Conservation (phyloP, 805 yeast genomes). For the Candida taoyuanica region DNA sequence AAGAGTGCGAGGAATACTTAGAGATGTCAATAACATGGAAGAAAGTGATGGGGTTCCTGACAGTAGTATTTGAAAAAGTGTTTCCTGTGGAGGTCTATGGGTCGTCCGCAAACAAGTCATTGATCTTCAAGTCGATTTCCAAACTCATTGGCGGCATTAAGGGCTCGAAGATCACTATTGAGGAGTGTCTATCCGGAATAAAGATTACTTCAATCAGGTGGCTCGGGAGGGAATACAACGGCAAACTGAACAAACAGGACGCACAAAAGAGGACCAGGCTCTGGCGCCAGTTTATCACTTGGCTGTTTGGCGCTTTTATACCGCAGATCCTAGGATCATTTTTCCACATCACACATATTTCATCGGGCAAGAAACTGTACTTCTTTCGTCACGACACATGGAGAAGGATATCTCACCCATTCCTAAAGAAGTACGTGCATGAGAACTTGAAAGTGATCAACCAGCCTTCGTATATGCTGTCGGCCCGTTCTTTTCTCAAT, state of each 20-base stretch:
- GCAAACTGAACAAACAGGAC: conserved; percentile 38
- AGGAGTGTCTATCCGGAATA: conserved; percentile 33
- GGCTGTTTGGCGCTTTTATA: conserved; percentile 52
- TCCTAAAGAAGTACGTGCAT: conserved; percentile 38
- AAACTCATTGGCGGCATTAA: conserved; percentile 34
- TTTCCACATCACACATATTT: conserved; percentile 65
- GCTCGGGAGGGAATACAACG: conserved; percentile 37
- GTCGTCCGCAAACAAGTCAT: conserved; percentile 39
- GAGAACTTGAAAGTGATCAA: conserved; percentile 30
- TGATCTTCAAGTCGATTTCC: conserved; percentile 35
- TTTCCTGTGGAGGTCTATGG: conserved; percentile 56
- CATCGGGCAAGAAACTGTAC: conserved; percentile 34
- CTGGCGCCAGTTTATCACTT: conserved; percentile 41
- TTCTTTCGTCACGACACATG: conserved; percentile 61
- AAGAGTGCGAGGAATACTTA: conserved; percentile 24
- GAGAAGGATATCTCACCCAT: conserved; percentile 40
- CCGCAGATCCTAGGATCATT: conserved; percentile 43
- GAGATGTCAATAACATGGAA: conserved; percentile 30
- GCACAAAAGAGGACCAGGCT: conserved; percentile 32
- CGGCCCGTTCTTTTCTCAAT: conserved; percentile 1
- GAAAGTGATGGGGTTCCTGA: conserved; percentile 39
- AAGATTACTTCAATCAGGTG: conserved; percentile 46
- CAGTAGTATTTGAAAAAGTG: conserved; percentile 40
- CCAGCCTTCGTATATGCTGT: not conserved
- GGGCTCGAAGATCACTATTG: conserved; percentile 32